These are phyloP conservation scores for Diutina scorzettiae DNA, from an alignment of 1,139 yeast species.

Conservation along the genomic window DNA sequence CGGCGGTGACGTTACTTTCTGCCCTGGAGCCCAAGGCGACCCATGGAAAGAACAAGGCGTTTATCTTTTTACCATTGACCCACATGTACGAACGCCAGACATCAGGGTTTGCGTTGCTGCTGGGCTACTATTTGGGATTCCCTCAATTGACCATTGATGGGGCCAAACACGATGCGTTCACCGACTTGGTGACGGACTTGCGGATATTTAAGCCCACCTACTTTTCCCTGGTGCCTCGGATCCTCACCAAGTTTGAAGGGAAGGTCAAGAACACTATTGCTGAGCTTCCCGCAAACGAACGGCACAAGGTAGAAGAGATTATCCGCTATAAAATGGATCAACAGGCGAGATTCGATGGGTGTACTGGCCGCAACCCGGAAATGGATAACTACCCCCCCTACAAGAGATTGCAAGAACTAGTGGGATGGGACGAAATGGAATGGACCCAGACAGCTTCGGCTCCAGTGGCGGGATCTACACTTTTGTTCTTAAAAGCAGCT, in stretches of 20 bases:
- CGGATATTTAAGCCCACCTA: conserved; percentile 20
- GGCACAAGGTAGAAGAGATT: conserved; percentile 7
- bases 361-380: conserved; percentile 6
- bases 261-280: conserved; percentile 10
- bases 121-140: conserved; percentile 28
- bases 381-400: conserved; percentile 10
- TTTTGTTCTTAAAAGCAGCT: conserved; percentile 12
- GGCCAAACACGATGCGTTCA: conserved; percentile 10
- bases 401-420: conserved; percentile 8
- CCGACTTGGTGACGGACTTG: conserved; percentile 23
- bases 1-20: conserved; percentile 15
- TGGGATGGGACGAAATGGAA: conserved; percentile 13
- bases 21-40: conserved; percentile 10
- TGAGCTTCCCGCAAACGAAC: conserved; percentile 3
- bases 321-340: conserved; percentile 10
- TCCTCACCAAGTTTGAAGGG: conserved; percentile 24
- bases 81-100: conserved; percentile 21
- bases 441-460: conserved; percentile 16
- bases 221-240: conserved; percentile 19
- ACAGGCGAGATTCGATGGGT: conserved; percentile 10
- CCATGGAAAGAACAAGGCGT: conserved; percentile 11
- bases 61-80: conserved; percentile 12
- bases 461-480: conserved; percentile 12
- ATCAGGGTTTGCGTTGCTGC: conserved; percentile 16
- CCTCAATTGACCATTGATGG: conserved; percentile 25